Evolutionary conservation across 768 basidiomycete species (phyloP), one percentile per base, ranked within the genome.

Genomic region (Lactarius vividus): DNA sequence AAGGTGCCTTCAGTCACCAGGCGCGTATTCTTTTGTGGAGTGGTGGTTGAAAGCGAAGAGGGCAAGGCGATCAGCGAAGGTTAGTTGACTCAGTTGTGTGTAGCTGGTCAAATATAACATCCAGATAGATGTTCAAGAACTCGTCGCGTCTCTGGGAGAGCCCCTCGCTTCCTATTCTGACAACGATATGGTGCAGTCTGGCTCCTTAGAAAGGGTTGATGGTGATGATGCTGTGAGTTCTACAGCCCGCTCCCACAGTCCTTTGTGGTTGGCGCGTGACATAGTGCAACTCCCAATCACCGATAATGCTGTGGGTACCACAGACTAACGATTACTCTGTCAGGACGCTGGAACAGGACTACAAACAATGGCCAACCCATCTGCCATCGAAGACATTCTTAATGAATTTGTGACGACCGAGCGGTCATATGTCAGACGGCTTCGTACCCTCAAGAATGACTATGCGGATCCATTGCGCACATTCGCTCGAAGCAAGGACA

Each of bases 391-490:
- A 35, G 88, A 92, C 57, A 84, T 92, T 63, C 82, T 96, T 69
- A 88, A 88, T 68, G 96, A 98, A 76, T 84, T 98, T 20, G 85
- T 97, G 18, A 83, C 85, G 40, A 98, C 94, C 15, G 96, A 98
- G 75, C 85, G 88, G 63, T 88, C 91, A 57, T 98, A 98, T 74
- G 88, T 97, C 67, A 86, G 83, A 69, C 86, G 93, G 16, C 82
- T 98, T 20, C 84, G 84, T 70, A 88, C 87, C 33, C 84, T 98
- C 72, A 95, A 96, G 76, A 77, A 83, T 54, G 88, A 92, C 71
- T 98, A 97, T 73, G 96, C 96, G 39, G 89, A 94, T 74, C 97
- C 95, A 10, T 80, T 99, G 31, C 86, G 95, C 42, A 84, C 84
- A 53, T 99, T 96, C 74, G 86, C 96, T 26, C 84, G 85, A 62